Evolutionary conservation across 805 yeast genomes (phyloP).

Genomic region (Lipomyces sp.): DNA sequence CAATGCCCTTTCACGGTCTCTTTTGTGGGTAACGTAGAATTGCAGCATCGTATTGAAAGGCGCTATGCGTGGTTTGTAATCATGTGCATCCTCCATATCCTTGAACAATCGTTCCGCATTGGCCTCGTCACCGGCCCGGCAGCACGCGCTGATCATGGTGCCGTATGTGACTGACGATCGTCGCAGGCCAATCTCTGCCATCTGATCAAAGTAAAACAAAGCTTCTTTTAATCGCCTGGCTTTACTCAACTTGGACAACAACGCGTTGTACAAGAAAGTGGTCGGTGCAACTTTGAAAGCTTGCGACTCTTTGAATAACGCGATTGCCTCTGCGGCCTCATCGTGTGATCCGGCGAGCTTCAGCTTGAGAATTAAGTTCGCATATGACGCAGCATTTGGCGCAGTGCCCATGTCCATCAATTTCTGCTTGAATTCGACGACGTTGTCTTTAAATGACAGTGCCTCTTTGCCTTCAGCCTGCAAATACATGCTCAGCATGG

Average conservation of each 20-base stretch:
- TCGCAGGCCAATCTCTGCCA: constrained; percentile 41
- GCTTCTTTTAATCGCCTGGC: constrained; percentile 48
- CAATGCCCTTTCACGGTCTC: constrained; percentile 45
- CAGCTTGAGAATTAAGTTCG: constrained; percentile 42
- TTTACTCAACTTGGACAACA: constrained; percentile 46
- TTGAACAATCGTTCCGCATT: constrained; percentile 44
- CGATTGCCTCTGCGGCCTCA: constrained; percentile 45
- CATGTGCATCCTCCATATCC: constrained; percentile 46
- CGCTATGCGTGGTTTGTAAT: constrained; percentile 44
- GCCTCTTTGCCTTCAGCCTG: constrained; percentile 40
- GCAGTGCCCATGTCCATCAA: constrained; percentile 41
- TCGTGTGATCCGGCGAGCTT: constrained; percentile 42
- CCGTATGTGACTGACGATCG: constrained; percentile 47
- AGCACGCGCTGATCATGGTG: constrained; percentile 48
- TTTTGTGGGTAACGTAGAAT: constrained; percentile 45
- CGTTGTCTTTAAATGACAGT: constrained; percentile 25
- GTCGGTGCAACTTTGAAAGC: constrained; percentile 41
- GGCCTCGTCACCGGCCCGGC: constrained; percentile 46
- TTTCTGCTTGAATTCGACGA: constrained; percentile 42
- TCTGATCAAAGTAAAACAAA: constrained; percentile 42
- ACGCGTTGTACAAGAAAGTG: constrained; percentile 46
- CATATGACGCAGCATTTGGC: constrained; percentile 48
- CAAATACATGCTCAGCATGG: constrained; percentile 41
- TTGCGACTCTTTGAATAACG: constrained; percentile 44
- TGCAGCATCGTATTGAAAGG: constrained; percentile 50